Base-by-base conservation (phyloP, 2,329 filamentous ascomycete species). In the Paecilomyces fulvus region DNA sequence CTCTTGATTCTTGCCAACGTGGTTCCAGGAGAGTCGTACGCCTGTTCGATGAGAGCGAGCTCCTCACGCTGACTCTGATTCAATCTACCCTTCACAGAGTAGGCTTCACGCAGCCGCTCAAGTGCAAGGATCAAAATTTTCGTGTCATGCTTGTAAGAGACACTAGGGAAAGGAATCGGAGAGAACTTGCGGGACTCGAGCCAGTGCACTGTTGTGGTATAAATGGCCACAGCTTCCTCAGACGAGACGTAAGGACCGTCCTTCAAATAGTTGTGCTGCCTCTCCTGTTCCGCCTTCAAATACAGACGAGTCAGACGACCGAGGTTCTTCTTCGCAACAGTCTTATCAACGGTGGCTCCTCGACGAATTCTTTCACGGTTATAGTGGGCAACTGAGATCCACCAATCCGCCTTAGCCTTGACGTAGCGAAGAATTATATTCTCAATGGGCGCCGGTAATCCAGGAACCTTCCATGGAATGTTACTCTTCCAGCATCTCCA, bases 401-500 rank as follows among this genome's bases (percentile, higher is more conserved):
- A 99, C 95, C 94, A 99, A 72, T 99, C 94, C 17, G 94, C 94
- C 80, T 99, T 99, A 64, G 91, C 92, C 80, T 99, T 99, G 65
- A 99, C 95, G 66, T 99, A 99, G 67, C 94, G 89, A 60, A 99
- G 80, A 67, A 99, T 99, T 65, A 99, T 96, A 69, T 97, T 99
- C 75, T 99, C 94, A 61, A 99, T 97, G 0, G 94, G 92, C 12
- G 95, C 95, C 46, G 94, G 94, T 59, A 99, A 76, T 37, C 94
- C 95, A 53, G 94, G 94, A 2, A 99, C 94, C 78, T 99, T 99
- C 94, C 94, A 99, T 0, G 94, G 94, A 64, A 99, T 99, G 69
- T 99, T 99, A 76, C 92, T 96, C 86, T 99, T 99, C 94, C 94
- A 99, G 78, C 94, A 99, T 77, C 94, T 84, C 94, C 94, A 99